A percentile compares a stretch with the other conserved stretches of the same genome.
Evolutionary conservation across 768 basidiomycete genomes (phyloP).

Genomic region (Mycena pura): DNA sequence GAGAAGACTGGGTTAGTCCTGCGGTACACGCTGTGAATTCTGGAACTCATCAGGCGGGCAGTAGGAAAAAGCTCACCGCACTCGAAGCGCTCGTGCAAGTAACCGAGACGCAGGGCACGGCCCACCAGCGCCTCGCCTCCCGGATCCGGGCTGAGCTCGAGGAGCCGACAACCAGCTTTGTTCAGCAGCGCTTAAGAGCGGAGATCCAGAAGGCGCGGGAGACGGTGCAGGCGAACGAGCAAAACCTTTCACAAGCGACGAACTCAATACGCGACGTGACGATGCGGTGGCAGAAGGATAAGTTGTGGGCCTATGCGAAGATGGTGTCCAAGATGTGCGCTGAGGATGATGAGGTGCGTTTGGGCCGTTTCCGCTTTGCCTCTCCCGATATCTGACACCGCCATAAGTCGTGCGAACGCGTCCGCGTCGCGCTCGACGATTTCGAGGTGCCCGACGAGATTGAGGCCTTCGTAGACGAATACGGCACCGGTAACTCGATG

Average conservation of each 20-base stretch:
- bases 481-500: slow-evolving; percentile 86
- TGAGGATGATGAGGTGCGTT: slow-evolving; percentile 86
- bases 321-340: slow-evolving; percentile 93
- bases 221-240: slow-evolving; percentile 88
- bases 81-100: slow-evolving; percentile 81
- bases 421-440: slow-evolving; percentile 85
- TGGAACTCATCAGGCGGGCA: not conserved
- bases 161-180: slow-evolving; percentile 60
- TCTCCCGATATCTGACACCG: not conserved
- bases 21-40: not conserved
- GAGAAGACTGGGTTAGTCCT: slow-evolving; percentile 89
- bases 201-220: slow-evolving; percentile 89
- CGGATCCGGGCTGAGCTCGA: slow-evolving; percentile 82
- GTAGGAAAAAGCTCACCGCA: slow-evolving; percentile 79
- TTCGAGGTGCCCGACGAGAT: slow-evolving; percentile 88
- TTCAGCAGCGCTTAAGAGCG: slow-evolving; percentile 70
- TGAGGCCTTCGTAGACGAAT: slow-evolving; percentile 85
- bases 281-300: slow-evolving; percentile 87
- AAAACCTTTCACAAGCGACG: slow-evolving; percentile 86
- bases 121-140: slow-evolving; percentile 73
- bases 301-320: slow-evolving; percentile 94
- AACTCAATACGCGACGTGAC: slow-evolving; percentile 78
- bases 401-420: slow-evolving; percentile 88
- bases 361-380: not conserved
- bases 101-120: slow-evolving; percentile 80